Percentiles rank a stretch among this genome's conserved stretches.
Conservation (phyloP, 2,329 filamentous ascomycete species). For the Calycina marina region DNA sequence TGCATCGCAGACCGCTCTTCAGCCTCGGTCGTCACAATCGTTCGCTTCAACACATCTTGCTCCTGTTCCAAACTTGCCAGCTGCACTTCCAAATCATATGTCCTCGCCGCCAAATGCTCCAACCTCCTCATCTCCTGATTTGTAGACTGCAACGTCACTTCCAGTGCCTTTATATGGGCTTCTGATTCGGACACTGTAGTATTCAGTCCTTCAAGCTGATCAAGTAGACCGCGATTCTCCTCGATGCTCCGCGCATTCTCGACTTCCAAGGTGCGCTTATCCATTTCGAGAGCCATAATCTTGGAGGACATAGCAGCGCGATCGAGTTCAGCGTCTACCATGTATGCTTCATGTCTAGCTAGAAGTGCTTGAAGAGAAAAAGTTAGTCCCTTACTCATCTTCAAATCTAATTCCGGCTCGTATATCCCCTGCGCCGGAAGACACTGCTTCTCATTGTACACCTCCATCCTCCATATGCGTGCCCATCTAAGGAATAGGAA, state of each 20-base stretch:
- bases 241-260: slow-evolving; percentile 66
- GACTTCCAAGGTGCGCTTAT: slow-evolving; percentile 60
- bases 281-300: slow-evolving; percentile 61
- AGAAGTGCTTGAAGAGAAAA: slow-evolving; percentile 73
- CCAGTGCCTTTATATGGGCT: slow-evolving; percentile 60
- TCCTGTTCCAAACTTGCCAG: slow-evolving; percentile 68
- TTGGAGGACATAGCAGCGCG: slow-evolving; percentile 55
- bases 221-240: slow-evolving; percentile 68
- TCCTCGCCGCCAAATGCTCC: slow-evolving; percentile 57
- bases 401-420: slow-evolving; percentile 2
- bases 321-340: slow-evolving; percentile 81
- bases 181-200: slow-evolving; percentile 67
- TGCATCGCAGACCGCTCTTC: slow-evolving; percentile 67
- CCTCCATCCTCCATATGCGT: too few species aligned
- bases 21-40: slow-evolving; percentile 50
- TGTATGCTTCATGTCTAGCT: slow-evolving; percentile 83
- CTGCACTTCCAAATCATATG: slow-evolving; percentile 67
- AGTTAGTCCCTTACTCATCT: slow-evolving; percentile 41
- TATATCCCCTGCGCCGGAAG: neutral
- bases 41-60: slow-evolving; percentile 56
- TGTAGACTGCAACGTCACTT: slow-evolving; percentile 61
- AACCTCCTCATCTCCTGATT: slow-evolving; percentile 65
- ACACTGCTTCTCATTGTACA: slow-evolving; percentile 1
- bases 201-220: slow-evolving; percentile 78
- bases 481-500: too few species aligned